A percentile compares a stretch with the other conserved stretches of the same genome.
Evolutionary conservation across 1,139 yeast species (phyloP).

Genomic region (Wickerhamomyces sp.): DNA sequence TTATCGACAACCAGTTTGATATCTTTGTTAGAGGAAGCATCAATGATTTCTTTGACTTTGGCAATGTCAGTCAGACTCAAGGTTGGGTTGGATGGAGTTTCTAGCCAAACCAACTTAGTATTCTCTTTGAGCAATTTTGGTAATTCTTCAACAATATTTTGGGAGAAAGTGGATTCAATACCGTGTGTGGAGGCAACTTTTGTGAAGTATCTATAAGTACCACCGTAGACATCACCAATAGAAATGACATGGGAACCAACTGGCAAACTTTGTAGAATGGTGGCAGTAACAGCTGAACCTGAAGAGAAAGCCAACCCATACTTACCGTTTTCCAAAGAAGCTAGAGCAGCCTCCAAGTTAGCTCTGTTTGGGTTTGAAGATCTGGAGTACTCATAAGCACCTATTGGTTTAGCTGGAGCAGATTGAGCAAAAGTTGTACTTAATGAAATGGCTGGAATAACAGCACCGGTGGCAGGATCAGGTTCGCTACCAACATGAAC

Average conservation of each 20-base stretch:
- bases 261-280: constrained; percentile 69
- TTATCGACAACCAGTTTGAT: constrained; percentile 79
- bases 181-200: constrained; percentile 81
- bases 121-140: constrained; percentile 49
- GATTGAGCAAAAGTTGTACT: constrained; percentile 84
- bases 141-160: constrained; percentile 57
- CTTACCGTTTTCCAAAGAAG: constrained; percentile 73
- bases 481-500: constrained; percentile 79
- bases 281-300: constrained; percentile 85
- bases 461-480: constrained; percentile 80
- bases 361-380: constrained; percentile 88
- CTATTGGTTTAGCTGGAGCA: constrained; percentile 72
- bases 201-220: constrained; percentile 89
- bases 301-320: constrained; percentile 78
- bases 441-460: constrained; percentile 77
- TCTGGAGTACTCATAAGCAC: constrained; percentile 80
- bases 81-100: constrained; percentile 88
- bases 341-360: constrained; percentile 75
- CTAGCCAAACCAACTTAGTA: constrained; percentile 82
- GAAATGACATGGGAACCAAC: constrained; percentile 72
- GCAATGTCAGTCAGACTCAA: constrained; percentile 68
- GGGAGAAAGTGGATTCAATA: constrained; percentile 64
- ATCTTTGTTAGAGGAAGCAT: constrained; percentile 36
- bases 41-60: constrained; percentile 50
- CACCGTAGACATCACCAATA: constrained; percentile 89